Evolutionary conservation across 768 basidiomycete species (phyloP).

Genomic region (Gloeopeniophorella convolvens): DNA sequence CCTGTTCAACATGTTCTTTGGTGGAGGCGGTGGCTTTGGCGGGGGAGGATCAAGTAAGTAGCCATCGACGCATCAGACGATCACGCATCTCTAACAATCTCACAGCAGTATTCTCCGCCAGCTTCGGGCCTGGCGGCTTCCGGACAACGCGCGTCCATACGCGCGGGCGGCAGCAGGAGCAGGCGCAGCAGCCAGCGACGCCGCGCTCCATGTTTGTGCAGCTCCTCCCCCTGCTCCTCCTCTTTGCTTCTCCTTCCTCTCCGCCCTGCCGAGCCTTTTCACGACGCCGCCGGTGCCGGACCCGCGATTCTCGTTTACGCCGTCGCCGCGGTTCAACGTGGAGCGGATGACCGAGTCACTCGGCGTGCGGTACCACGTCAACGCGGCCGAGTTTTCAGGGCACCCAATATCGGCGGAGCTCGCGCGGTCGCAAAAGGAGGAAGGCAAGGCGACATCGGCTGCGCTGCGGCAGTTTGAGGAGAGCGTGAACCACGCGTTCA

Average conservation of each 20-base stretch:
- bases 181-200: slow-evolving; percentile 37
- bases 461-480: slow-evolving; percentile 64
- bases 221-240: slow-evolving; percentile 75
- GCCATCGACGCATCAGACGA: slow-evolving; percentile 18
- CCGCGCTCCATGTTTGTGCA: slow-evolving; percentile 65
- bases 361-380: slow-evolving; percentile 80
- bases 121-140: slow-evolving; percentile 82
- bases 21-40: slow-evolving; percentile 56
- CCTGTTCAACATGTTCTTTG: slow-evolving; percentile 98
- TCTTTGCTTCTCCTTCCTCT: slow-evolving; percentile 83
- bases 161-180: slow-evolving; percentile 29
- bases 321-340: slow-evolving; percentile 54
- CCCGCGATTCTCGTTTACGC: slow-evolving; percentile 69
- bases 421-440: slow-evolving; percentile 33
- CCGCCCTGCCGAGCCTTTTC: slow-evolving; percentile 74
- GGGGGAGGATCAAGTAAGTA: slow-evolving; percentile 44
- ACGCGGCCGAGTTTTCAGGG: slow-evolving; percentile 63
- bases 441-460: slow-evolving; percentile 21
- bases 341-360: slow-evolving; percentile 64
- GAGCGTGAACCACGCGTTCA: slow-evolving; percentile 68
- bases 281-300: slow-evolving; percentile 62
- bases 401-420: slow-evolving; percentile 77
- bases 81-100: slow-evolving; percentile 4
- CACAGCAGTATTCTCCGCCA: slow-evolving; percentile 59
- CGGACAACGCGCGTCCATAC: slow-evolving; percentile 51